These are phyloP conservation scores for Viola pubescens DNA, from an alignment of 441 rosid genomes.

Conservation along the genomic window DNA sequence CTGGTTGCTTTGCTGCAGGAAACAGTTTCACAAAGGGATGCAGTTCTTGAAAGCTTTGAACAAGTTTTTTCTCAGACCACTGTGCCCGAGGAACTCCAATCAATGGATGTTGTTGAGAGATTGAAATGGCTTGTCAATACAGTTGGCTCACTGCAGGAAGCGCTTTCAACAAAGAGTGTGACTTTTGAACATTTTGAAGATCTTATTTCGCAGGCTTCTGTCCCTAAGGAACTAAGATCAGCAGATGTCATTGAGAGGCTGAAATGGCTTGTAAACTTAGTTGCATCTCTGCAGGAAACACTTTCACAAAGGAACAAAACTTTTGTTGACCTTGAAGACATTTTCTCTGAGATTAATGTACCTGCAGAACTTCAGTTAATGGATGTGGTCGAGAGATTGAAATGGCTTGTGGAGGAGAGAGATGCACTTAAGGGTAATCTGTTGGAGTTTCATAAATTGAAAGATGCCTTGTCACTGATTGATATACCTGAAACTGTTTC, in stretches of 20 bases:
- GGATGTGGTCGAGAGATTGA: conserved; percentile 49
- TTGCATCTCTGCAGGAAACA: conserved; percentile 57
- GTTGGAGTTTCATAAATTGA: conserved; percentile 47
- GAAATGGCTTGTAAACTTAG: conserved; percentile 50
- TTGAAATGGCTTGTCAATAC: conserved; percentile 51
- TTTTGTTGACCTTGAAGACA: conserved; percentile 48
- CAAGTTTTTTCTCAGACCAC: conserved; percentile 36
- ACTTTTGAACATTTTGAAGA: conserved; percentile 48
- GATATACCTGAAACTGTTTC: conserved; percentile 57
- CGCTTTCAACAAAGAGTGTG: conserved; percentile 34
- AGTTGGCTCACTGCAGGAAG: conserved; percentile 55
- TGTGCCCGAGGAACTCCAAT: conserved; percentile 52
- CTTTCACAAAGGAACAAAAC: conserved; percentile 38
- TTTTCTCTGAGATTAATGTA: conserved; percentile 35
- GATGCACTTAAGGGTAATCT: conserved; percentile 37
- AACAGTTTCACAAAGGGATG: conserved; percentile 39
- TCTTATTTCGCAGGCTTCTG: conserved; percentile 35
- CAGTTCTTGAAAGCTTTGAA: conserved; percentile 46
- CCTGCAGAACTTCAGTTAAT: conserved; percentile 47
- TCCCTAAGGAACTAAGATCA: conserved; percentile 51
- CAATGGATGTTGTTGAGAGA: conserved; percentile 45
- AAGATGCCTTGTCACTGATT: conserved; percentile 44
- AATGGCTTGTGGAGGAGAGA: conserved; percentile 66
- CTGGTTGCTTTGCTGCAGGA: conserved; percentile 59
- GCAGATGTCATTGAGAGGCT: conserved; percentile 44